Conservation (phyloP, 2,329 filamentous ascomycete species). For the Coleophoma crateriformis region DNA sequence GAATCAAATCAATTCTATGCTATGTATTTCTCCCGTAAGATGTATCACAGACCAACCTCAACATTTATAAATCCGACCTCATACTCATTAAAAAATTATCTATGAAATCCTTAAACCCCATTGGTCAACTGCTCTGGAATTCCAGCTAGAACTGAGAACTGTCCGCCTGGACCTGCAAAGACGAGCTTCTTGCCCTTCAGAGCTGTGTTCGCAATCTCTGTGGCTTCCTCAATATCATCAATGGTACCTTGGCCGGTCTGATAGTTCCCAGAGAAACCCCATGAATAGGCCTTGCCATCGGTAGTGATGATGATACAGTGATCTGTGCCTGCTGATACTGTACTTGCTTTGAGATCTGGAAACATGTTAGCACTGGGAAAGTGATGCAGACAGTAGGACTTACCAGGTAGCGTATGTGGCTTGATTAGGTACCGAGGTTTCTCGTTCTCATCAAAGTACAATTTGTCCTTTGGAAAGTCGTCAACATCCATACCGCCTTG, state of each 20-base stretch:
- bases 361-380: background rate
- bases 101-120: background rate
- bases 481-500: slow-evolving; percentile 52
- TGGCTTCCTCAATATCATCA: slow-evolving; percentile 76
- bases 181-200: slow-evolving; percentile 68
- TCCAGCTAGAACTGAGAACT: slow-evolving; percentile 65
- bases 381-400: slow-evolving; percentile 14
- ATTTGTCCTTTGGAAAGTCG: slow-evolving; percentile 48
- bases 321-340: slow-evolving; percentile 62
- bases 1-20: too few species aligned
- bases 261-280: slow-evolving; percentile 78
- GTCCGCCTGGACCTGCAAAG: slow-evolving; percentile 81
- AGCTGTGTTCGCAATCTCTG: slow-evolving; percentile 78
- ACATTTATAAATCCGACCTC: too few species aligned
- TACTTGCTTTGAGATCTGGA: slow-evolving; percentile 46
- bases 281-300: slow-evolving; percentile 67
- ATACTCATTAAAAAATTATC: too few species aligned
- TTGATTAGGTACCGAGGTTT: slow-evolving; percentile 66
- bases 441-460: slow-evolving; percentile 58
- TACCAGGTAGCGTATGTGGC: slow-evolving; percentile 52
- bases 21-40: too few species aligned
- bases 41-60: too few species aligned
- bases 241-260: slow-evolving; percentile 72
- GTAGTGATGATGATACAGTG: slow-evolving; percentile 66
- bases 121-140: slow-evolving; percentile 1